phyloP scores from a whole-genome alignment of 768 basidiomycete genomes.

The Collybiopsis confluens region DNA sequence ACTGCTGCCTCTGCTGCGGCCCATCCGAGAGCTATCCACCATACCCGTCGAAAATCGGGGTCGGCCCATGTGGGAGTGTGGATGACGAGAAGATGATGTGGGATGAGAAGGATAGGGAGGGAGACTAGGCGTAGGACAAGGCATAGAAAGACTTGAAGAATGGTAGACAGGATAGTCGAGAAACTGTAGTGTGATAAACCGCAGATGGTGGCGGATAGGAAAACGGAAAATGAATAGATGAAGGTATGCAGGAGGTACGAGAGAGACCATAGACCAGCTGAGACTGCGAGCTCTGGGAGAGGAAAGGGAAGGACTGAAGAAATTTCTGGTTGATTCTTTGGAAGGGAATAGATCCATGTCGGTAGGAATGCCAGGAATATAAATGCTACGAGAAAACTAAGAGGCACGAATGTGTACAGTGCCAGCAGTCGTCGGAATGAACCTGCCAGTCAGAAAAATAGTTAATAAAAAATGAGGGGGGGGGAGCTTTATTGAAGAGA shows the following conservation, averaged over 20 bases:
- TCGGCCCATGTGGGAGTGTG: conserved; percentile 50
- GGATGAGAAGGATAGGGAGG: conserved; percentile 49
- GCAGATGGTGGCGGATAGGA: conserved; percentile 24
- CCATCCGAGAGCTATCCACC: conserved; percentile 80
- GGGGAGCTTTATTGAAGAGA: too few relatives aligned
- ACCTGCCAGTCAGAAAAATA: too few relatives aligned
- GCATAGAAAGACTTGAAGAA: conserved; percentile 46
- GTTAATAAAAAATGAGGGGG: too few relatives aligned
- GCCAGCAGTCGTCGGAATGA: conserved; percentile 54
- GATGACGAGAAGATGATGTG: conserved; percentile 25
- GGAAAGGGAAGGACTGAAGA: conserved; percentile 55
- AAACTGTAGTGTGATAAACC: conserved; percentile 24
- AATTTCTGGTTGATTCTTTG: conserved; percentile 24
- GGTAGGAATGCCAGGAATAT: conserved; percentile 48
- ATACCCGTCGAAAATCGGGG: conserved; percentile 58
- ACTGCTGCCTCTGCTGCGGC: conserved; percentile 64
- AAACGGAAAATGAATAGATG: conserved; percentile 33
- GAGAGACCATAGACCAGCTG: conserved; percentile 58
- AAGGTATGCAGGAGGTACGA: conserved; percentile 50
- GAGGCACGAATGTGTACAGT: conserved; percentile 59
- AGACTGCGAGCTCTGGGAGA: conserved; percentile 58
- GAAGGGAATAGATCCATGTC: conserved; percentile 39
- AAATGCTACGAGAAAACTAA: conserved; percentile 47
- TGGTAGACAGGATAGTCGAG: conserved; percentile 32
- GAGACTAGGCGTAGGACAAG: conserved; percentile 52